Percentiles rank a stretch among this genome's conserved stretches.
phyloP scores from a whole-genome alignment of 2,329 filamentous ascomycete genomes.

The Fusarium irregulare region DNA sequence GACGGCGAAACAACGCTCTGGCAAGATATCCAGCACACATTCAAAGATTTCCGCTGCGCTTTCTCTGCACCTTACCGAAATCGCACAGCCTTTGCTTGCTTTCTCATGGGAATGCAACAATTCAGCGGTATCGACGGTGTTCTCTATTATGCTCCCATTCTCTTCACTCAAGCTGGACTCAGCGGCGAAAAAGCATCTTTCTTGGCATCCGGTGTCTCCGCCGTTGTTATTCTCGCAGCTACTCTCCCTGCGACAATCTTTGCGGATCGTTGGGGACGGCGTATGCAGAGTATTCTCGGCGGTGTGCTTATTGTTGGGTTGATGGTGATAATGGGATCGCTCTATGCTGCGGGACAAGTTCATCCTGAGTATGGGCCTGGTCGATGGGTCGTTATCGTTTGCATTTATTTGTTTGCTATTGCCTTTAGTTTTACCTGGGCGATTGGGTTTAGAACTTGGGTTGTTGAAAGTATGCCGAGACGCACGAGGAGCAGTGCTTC shows the following conservation, averaged over 20 bases:
- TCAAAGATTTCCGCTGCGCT: constrained; percentile 49
- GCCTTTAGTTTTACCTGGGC: constrained; percentile 63
- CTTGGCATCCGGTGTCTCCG: constrained; percentile 69
- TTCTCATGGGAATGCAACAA: constrained; percentile 69
- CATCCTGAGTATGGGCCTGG: constrained; percentile 52
- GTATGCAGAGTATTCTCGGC: constrained; percentile 63
- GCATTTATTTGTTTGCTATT: constrained; percentile 62
- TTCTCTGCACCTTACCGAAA: constrained; percentile 54
- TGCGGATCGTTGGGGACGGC: constrained; percentile 67
- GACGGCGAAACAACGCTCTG: constrained; percentile 46
- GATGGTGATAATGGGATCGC: constrained; percentile 64
- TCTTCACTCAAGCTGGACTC: constrained; percentile 70
- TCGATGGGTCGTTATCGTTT: constrained; percentile 63
- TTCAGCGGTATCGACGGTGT: constrained; percentile 71
- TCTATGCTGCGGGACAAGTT: constrained; percentile 60
- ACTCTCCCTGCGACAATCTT: constrained; percentile 66
- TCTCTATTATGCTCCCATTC: constrained; percentile 69
- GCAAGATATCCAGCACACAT: constrained; percentile 45
- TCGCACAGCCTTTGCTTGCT: constrained; percentile 64
- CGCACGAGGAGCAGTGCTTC: constrained; percentile 66
- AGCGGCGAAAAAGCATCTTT: constrained; percentile 63
- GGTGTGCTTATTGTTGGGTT: constrained; percentile 62
- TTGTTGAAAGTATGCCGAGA: constrained; percentile 67
- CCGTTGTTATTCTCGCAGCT: constrained; percentile 64
- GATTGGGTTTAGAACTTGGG: constrained; percentile 64